Evolutionary conservation across 208 protist genomes (phyloP).

Genomic region (Herpetomonas samuelpessoai): DNA sequence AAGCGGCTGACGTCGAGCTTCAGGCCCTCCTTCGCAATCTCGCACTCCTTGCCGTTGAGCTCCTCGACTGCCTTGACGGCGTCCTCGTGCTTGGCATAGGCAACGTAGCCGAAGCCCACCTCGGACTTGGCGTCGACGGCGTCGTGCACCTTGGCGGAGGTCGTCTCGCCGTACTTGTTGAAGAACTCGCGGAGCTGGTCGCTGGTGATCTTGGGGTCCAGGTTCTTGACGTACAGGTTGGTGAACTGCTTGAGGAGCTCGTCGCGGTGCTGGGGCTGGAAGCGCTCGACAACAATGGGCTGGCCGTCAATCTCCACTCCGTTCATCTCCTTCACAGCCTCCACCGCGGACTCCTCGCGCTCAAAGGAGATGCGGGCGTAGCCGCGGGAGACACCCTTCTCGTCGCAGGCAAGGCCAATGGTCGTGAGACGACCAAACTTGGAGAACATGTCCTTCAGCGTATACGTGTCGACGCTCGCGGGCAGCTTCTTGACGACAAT

Average conservation of each 20-base stretch:
- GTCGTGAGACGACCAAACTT: constrained; percentile 94
- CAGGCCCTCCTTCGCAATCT: constrained; percentile 79
- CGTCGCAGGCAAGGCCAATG: constrained; percentile 84
- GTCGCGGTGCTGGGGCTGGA: constrained; percentile 94
- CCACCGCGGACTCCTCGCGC: constrained; percentile 90
- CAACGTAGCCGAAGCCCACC: constrained; percentile 97
- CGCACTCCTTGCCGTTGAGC: constrained; percentile 78
- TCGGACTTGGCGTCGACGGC: constrained; percentile 69
- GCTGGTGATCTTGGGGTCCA: constrained; percentile 94
- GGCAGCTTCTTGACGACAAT: constrained; percentile 99
- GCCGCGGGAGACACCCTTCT: constrained; percentile 90
- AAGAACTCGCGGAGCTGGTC: constrained; percentile 95
- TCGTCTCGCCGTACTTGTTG: constrained; percentile 94
- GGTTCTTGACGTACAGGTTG: constrained; percentile 99
- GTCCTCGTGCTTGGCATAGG: constrained; percentile 91
- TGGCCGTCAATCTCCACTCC: constrained; percentile 85
- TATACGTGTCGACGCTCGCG: constrained; percentile 95
- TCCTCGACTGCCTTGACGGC: constrained; percentile 91
- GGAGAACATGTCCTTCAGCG: constrained; percentile 93
- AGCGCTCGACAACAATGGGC: constrained; percentile 93
- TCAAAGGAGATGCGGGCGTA: constrained; percentile 98
- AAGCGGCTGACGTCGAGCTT: constrained; percentile 95
- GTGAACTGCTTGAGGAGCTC: constrained; percentile 94
- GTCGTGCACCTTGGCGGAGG: constrained; percentile 95
- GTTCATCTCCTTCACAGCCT: constrained; percentile 90